These are phyloP conservation scores for Arctium minus DNA, from an alignment of 129 eudicot genomes.

Conservation along the genomic window DNA sequence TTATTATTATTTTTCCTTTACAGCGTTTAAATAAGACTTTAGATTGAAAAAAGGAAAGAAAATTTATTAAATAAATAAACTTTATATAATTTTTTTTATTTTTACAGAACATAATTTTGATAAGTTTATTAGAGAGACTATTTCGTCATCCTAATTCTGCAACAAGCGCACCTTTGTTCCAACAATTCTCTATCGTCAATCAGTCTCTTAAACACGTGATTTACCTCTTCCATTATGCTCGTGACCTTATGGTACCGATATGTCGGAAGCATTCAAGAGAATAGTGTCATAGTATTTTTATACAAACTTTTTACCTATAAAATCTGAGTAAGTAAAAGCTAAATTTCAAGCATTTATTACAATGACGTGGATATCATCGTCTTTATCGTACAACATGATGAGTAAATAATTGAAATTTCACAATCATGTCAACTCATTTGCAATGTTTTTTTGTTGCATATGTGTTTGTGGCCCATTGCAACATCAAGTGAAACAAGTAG, in stretches of 20 bases:
- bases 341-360: background rate
- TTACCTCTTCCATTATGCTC: too few relatives aligned
- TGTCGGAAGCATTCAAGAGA: too few relatives aligned
- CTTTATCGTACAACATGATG: background rate
- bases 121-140: background rate
- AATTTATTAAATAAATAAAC: too few relatives aligned
- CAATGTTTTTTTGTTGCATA: constrained; percentile 5
- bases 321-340: background rate
- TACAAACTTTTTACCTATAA: background rate
- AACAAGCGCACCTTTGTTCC: background rate
- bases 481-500: background rate
- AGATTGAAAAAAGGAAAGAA: too few relatives aligned
- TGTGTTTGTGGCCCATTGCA: constrained; percentile 17
- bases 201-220: too few relatives aligned
- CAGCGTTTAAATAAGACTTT: too few relatives aligned
- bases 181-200: too few relatives aligned
- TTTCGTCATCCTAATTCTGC: background rate
- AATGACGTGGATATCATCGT: background rate
- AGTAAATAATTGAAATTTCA: background rate
- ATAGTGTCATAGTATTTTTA: background rate
- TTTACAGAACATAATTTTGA: background rate
- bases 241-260: too few relatives aligned
- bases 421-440: background rate
- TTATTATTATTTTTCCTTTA: too few relatives aligned
- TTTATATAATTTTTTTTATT: too few relatives aligned